phyloP scores from a whole-genome alignment of 805 yeast species.

The Phaffomyces opuntiae region DNA sequence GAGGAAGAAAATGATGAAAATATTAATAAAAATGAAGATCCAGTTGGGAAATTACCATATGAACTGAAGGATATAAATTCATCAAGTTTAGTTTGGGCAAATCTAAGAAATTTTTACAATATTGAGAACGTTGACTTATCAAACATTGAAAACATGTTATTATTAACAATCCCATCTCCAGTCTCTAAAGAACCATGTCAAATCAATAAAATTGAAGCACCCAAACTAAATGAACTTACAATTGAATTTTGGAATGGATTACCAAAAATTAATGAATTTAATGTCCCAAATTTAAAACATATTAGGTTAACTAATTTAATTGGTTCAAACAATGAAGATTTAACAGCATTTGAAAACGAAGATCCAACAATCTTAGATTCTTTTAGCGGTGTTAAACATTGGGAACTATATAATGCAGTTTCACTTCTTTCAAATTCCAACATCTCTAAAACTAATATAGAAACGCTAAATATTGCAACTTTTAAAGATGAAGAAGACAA shows the following conservation, averaged over 20 bases:
- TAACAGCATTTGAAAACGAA: not conserved
- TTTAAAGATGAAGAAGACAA: conserved; percentile 5
- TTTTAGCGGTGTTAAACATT: not conserved
- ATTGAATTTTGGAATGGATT: conserved; percentile 6
- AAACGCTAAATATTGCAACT: conserved; percentile 2
- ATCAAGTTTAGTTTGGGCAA: conserved; percentile 4
- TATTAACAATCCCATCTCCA: conserved; percentile 1
- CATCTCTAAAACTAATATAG: not conserved
- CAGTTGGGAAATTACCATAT: not conserved
- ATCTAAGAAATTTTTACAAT: conserved; percentile 4
- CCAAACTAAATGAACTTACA: conserved; percentile 5
- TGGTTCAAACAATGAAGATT: not conserved
- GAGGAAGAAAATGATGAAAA: not conserved
- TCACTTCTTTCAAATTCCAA: not conserved
- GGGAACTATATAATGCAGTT: conserved; percentile 6
- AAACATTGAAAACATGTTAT: conserved; percentile 5
- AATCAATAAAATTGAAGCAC: conserved; percentile 1
- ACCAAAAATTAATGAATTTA: conserved; percentile 1
- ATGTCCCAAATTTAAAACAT: conserved; percentile 3
- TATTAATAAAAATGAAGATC: not conserved
- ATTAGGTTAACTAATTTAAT: conserved; percentile 5
- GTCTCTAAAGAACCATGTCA: not conserved
- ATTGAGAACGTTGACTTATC: not conserved
- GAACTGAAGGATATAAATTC: not conserved
- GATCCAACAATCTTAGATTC: not conserved